phyloP scores from a whole-genome alignment of 2,329 filamentous ascomycete genomes.

The Claviceps pusilla region DNA sequence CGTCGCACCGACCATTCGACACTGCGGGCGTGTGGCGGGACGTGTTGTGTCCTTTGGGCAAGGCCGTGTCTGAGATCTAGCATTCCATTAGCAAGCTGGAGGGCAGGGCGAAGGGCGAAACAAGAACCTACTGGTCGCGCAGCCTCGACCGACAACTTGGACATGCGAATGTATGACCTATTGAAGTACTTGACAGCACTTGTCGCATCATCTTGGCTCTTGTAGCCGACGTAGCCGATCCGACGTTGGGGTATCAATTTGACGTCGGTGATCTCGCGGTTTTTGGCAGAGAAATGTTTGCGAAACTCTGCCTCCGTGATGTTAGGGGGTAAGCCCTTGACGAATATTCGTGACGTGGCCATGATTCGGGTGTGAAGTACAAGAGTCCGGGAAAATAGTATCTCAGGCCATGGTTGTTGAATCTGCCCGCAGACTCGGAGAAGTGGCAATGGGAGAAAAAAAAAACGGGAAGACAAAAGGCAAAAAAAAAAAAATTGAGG shows the following conservation, averaged over 20 bases:
- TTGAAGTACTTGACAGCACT: constrained; percentile 91
- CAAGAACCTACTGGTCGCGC: constrained; percentile 54
- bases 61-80: constrained; percentile 30
- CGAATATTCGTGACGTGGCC: constrained; percentile 55
- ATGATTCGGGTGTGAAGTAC: constrained; percentile 18
- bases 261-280: constrained; percentile 70
- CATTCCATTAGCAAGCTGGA: constrained; percentile 23
- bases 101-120: constrained; percentile 5
- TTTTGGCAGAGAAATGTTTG: constrained; percentile 67
- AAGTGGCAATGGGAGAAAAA: not conserved
- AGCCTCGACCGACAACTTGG: constrained; percentile 77
- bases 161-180: constrained; percentile 88
- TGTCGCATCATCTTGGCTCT: constrained; percentile 61
- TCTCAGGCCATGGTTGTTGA: constrained; percentile 1
- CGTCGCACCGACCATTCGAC: constrained; percentile 6
- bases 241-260: constrained; percentile 80
- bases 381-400: not conserved
- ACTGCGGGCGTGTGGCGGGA: constrained; percentile 12
- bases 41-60: constrained; percentile 14
- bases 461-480: not conserved
- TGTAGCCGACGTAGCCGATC: constrained; percentile 94
- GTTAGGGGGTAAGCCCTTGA: constrained; percentile 73
- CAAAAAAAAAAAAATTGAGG: constrained; percentile 16
- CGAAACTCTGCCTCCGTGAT: constrained; percentile 74
- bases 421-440: constrained; percentile 6